These are phyloP conservation scores for Volvariella volvacea DNA, from an alignment of 1,284 basidiomycete species.

Conservation along the genomic window DNA sequence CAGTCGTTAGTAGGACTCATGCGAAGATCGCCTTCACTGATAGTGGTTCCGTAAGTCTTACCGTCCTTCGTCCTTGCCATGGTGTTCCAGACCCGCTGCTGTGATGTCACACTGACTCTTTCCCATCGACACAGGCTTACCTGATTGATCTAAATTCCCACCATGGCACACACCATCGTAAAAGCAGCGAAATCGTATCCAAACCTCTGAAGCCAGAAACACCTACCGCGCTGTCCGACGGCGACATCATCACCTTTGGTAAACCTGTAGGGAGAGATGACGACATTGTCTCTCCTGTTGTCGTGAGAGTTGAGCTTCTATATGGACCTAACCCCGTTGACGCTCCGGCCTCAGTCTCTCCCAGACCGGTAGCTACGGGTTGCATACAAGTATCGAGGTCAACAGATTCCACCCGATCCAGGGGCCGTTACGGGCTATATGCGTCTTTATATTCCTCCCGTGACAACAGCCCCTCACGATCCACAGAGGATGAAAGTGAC, in stretches of 20 bases:
- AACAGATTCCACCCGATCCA: neutral
- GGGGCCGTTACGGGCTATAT: constrained; percentile 44
- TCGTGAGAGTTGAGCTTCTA: constrained; percentile 49
- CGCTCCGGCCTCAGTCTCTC: constrained; percentile 13
- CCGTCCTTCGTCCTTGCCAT: neutral
- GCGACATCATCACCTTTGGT: constrained; percentile 66
- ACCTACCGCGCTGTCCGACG: constrained; percentile 45
- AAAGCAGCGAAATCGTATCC: constrained; percentile 35
- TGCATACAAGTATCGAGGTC: constrained; percentile 16
- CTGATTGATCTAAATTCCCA: constrained; percentile 55
- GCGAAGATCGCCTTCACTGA: constrained; percentile 60
- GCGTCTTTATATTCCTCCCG: constrained; percentile 34
- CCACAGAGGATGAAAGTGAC: constrained; percentile 18
- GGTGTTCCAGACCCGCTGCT: neutral
- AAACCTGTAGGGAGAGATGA: constrained; percentile 58
- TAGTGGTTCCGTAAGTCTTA: constrained; percentile 43
- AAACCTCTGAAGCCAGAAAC: constrained; percentile 39
- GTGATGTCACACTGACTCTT: constrained; percentile 10
- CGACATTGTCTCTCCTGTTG: constrained; percentile 52
- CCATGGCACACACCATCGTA: constrained; percentile 55
- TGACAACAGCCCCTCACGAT: constrained; percentile 30
- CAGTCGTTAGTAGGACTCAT: constrained; percentile 60
- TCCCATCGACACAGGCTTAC: constrained; percentile 34
- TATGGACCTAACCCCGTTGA: constrained; percentile 17
- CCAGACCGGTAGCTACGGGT: constrained; percentile 12